Percentiles rank a stretch among this genome's conserved stretches.
Conservation (phyloP, 306 rosid genomes). For the Lablab purpureus region DNA sequence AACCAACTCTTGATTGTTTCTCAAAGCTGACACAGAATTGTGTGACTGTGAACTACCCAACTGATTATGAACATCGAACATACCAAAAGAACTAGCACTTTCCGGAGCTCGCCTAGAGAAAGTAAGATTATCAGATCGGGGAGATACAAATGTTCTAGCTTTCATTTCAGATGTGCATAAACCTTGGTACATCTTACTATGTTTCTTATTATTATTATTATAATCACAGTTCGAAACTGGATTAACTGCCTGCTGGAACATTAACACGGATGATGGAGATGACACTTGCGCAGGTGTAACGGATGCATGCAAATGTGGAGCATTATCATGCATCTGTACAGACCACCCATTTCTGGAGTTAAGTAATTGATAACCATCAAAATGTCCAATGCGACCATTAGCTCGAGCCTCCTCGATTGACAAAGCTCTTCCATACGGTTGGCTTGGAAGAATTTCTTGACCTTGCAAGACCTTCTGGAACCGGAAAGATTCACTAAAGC, state of each 20-base stretch:
- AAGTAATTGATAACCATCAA: slow-evolving; percentile 63
- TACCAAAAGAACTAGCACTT: slow-evolving; percentile 39
- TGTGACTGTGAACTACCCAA: slow-evolving; percentile 43
- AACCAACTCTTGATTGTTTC: slow-evolving; percentile 62
- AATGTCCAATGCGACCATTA: slow-evolving; percentile 65
- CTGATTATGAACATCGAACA: slow-evolving; percentile 43
- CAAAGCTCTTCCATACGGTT: slow-evolving; percentile 69
- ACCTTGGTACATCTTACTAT: slow-evolving; percentile 41
- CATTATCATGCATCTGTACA: slow-evolving; percentile 52
- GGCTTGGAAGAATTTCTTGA: slow-evolving; percentile 94
- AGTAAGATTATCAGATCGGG: slow-evolving; percentile 43
- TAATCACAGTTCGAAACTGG: slow-evolving; percentile 55
- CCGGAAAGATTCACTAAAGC: slow-evolving; percentile 84
- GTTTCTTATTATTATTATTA: slow-evolving; percentile 6
- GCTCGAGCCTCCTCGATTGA: slow-evolving; percentile 53
- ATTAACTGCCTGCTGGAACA: slow-evolving; percentile 85
- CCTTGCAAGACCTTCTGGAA: slow-evolving; percentile 99
- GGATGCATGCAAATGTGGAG: slow-evolving; percentile 56
- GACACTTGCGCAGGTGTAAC: slow-evolving; percentile 72
- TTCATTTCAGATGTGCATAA: slow-evolving; percentile 49
- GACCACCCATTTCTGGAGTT: slow-evolving; percentile 73
- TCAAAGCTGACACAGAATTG: slow-evolving; percentile 41
- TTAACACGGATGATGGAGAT: slow-evolving; percentile 93
- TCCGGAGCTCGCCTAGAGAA: slow-evolving; percentile 44
- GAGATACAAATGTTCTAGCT: slow-evolving; percentile 47